Percentiles rank a stretch among this genome's conserved stretches.
Evolutionary conservation across 768 basidiomycete genomes (phyloP).

Genomic region (Agrocybe pediades): DNA sequence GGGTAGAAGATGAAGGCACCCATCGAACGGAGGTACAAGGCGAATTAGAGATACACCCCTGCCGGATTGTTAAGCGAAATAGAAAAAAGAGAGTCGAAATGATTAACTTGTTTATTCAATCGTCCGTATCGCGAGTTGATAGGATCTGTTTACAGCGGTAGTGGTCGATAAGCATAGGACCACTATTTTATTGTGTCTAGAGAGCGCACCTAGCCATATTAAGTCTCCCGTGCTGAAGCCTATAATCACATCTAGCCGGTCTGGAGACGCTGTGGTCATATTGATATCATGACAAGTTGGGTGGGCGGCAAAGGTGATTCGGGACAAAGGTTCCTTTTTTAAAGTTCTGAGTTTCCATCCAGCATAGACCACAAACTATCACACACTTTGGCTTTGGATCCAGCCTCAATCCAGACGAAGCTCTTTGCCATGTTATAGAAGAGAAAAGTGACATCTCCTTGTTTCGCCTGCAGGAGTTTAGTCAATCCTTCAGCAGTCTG

Average conservation of each 20-base stretch:
- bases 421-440: conserved; percentile 89
- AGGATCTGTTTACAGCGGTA: conserved; percentile 53
- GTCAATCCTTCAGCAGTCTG: conserved; percentile 79
- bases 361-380: neutral
- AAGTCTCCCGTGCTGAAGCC: conserved; percentile 96
- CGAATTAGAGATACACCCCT: conserved; percentile 80
- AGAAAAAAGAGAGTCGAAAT: neutral
- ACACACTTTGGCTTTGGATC: conserved; percentile 79
- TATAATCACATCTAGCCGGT: conserved; percentile 85
- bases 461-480: conserved; percentile 71
- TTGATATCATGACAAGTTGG: conserved; percentile 95
- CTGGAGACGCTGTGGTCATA: conserved; percentile 69
- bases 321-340: conserved; percentile 78
- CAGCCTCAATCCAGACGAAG: conserved; percentile 85
- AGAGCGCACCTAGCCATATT: conserved; percentile 82
- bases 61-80: conserved; percentile 6
- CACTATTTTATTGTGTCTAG: neutral
- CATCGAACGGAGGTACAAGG: conserved; percentile 89
- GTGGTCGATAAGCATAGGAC: conserved; percentile 7
- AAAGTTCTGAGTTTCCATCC: conserved; percentile 10
- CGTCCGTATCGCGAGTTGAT: conserved; percentile 80
- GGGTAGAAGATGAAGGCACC: conserved; percentile 78
- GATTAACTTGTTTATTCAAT: conserved; percentile 80
- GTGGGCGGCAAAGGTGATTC: conserved; percentile 82
- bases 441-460: conserved; percentile 83